Conservation (phyloP, 2,329 filamentous ascomycete species). For the Pezicula neosporulosa region DNA sequence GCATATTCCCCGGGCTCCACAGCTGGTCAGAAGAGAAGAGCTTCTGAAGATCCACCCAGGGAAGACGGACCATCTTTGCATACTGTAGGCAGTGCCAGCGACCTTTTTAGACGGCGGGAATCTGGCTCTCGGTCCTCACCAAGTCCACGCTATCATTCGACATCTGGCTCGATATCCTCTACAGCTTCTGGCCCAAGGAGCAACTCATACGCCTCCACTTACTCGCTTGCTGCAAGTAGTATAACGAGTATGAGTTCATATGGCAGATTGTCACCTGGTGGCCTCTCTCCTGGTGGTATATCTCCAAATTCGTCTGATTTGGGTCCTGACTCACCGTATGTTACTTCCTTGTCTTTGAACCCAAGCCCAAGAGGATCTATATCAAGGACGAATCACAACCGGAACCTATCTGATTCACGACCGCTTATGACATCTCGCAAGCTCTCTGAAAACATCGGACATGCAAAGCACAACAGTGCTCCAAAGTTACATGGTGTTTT, state of each 20-base stretch:
- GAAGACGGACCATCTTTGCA: constrained; percentile 39
- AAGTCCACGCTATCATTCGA: constrained; percentile 50
- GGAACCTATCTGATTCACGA: constrained; percentile 34
- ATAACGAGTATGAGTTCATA: constrained; percentile 61
- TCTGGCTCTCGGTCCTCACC: constrained; percentile 52
- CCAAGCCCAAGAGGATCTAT: constrained; percentile 33
- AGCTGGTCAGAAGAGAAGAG: constrained; percentile 59
- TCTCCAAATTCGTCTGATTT: constrained; percentile 21
- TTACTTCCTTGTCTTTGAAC: constrained; percentile 39
- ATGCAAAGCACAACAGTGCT: constrained; percentile 40
- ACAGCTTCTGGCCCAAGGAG: constrained; percentile 58
- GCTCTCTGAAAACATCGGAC: constrained; percentile 36
- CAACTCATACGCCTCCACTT: constrained; percentile 58
- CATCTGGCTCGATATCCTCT: constrained; percentile 62
- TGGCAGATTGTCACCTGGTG: constrained; percentile 57
- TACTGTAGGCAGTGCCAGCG: constrained; percentile 27
- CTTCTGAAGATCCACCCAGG: constrained; percentile 55
- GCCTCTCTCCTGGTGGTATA: constrained; percentile 42
- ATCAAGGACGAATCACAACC: constrained; percentile 28
- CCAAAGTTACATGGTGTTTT: constrained; percentile 54
- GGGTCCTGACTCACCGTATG: constrained; percentile 48
- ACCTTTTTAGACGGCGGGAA: constrained; percentile 33
- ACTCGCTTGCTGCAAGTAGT: constrained; percentile 59
- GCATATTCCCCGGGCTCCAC: constrained; percentile 26
- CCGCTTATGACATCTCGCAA: constrained; percentile 39